phyloP scores from a whole-genome alignment of 257 asterid genomes.

The Fraxinus pennsylvanica region DNA sequence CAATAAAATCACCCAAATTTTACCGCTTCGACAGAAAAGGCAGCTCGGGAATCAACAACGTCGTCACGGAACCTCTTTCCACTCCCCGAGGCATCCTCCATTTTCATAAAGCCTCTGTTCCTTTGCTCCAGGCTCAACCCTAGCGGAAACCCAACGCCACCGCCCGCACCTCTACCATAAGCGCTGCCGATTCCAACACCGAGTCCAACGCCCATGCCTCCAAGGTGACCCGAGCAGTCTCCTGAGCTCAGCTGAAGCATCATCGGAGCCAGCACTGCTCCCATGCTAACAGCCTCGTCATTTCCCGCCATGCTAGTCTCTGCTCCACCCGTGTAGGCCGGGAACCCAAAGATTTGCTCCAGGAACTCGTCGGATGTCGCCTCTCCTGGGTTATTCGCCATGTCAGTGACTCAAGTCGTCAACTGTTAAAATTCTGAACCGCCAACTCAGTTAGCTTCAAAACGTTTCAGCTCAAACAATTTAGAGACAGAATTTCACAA shows the following conservation, averaged over 20 bases:
- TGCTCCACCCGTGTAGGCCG: constrained; percentile 47
- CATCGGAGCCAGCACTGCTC: constrained; percentile 47
- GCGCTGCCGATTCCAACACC: constrained; percentile 51
- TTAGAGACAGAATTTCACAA: neutral
- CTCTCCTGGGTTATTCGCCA: constrained; percentile 81
- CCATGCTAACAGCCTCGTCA: constrained; percentile 21
- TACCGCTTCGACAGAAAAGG: constrained; percentile 68
- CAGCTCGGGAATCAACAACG: constrained; percentile 55
- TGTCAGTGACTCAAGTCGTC: constrained; percentile 24
- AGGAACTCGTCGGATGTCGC: constrained; percentile 82
- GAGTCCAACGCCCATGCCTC: constrained; percentile 52
- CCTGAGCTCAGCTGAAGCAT: constrained; percentile 63
- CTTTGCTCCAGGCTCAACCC: constrained; percentile 91
- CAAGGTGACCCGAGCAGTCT: constrained; percentile 62
- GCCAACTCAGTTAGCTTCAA: constrained; percentile 16
- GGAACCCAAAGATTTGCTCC: constrained; percentile 83
- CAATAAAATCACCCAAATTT: neutral
- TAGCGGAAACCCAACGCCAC: constrained; percentile 63
- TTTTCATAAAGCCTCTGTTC: constrained; percentile 59
- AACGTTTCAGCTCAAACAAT: neutral
- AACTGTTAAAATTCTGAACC: neutral
- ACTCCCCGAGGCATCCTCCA: constrained; percentile 59
- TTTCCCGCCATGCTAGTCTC: constrained; percentile 55
- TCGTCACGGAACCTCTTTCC: constrained; percentile 74
- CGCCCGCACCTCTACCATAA: constrained; percentile 41